phyloP scores from a whole-genome alignment of 2,329 filamentous ascomycete genomes.

The Stagonosporopsis cucurbitacearum region DNA sequence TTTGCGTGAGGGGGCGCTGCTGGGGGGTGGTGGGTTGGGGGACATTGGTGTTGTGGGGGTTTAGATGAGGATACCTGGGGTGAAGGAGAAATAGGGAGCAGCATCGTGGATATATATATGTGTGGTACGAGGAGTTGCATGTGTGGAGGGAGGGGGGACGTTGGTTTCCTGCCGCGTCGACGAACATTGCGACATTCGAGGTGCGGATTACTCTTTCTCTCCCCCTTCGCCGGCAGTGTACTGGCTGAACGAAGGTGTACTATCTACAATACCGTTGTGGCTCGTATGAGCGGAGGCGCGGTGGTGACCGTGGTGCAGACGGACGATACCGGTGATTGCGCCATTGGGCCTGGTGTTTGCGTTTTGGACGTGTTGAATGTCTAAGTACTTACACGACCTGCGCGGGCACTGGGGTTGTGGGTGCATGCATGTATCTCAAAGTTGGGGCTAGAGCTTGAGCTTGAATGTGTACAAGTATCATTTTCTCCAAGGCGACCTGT shows the following conservation, averaged over 20 bases:
- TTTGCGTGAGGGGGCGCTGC: too few species aligned
- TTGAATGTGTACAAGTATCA: neutral
- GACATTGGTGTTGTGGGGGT: conserved; percentile 4
- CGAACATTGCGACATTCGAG: conserved; percentile 9
- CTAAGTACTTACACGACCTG: neutral
- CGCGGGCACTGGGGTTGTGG: neutral
- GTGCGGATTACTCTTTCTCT: conserved; percentile 1
- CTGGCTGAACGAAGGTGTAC: neutral
- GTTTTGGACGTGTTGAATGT: neutral
- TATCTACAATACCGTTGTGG: neutral
- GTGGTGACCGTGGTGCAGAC: neutral
- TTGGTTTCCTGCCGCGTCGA: neutral
- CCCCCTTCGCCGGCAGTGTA: too few species aligned
- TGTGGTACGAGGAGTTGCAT: neutral
- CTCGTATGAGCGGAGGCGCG: neutral
- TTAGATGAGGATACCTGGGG: neutral
- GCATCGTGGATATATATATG: neutral
- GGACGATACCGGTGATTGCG: conserved; percentile 12
- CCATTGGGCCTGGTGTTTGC: conserved; percentile 3
- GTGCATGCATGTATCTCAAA: neutral
- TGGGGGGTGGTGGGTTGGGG: too few species aligned
- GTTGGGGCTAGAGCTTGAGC: neutral
- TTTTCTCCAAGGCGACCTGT: too few species aligned
- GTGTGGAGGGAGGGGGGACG: too few species aligned
- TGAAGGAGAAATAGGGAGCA: too few species aligned